Evolutionary conservation across 179 eudicot species (phyloP).

Genomic region (Monotropa hypopitys): DNA sequence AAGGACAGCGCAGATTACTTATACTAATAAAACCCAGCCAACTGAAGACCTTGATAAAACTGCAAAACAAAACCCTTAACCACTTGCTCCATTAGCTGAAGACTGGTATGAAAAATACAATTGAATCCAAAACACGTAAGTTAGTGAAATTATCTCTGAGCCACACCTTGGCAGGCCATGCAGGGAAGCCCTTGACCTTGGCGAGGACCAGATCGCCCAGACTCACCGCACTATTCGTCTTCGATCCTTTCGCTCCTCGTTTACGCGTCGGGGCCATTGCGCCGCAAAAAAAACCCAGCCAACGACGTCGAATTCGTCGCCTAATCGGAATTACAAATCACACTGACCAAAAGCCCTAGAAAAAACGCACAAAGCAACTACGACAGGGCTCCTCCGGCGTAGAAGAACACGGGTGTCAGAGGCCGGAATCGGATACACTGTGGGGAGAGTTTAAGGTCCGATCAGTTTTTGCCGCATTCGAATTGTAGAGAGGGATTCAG

Average conservation of each 20-base stretch:
- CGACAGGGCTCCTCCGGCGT: background rate
- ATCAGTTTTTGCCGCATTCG: no score
- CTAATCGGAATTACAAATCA: background rate
- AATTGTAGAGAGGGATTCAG: background rate
- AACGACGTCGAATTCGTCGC: background rate
- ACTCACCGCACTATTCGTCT: conserved; percentile 31
- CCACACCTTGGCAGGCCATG: conserved; percentile 92
- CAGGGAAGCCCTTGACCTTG: conserved; percentile 92
- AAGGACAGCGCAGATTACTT: background rate
- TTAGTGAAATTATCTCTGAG: background rate
- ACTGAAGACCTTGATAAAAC: background rate
- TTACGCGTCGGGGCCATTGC: conserved; percentile 50
- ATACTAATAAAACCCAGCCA: no score
- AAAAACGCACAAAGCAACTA: background rate
- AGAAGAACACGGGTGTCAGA: background rate
- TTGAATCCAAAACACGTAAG: background rate
- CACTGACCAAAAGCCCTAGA: background rate
- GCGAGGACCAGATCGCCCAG: conserved; percentile 97
- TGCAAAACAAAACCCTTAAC: background rate
- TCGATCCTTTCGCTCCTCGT: conserved; percentile 47
- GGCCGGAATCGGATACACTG: background rate
- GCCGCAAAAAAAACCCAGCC: background rate
- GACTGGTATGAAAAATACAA: background rate
- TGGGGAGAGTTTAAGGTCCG: no score
- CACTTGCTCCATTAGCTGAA: background rate